Conservation (phyloP, 257 asterid species). For the Solanum etuberosum region DNA sequence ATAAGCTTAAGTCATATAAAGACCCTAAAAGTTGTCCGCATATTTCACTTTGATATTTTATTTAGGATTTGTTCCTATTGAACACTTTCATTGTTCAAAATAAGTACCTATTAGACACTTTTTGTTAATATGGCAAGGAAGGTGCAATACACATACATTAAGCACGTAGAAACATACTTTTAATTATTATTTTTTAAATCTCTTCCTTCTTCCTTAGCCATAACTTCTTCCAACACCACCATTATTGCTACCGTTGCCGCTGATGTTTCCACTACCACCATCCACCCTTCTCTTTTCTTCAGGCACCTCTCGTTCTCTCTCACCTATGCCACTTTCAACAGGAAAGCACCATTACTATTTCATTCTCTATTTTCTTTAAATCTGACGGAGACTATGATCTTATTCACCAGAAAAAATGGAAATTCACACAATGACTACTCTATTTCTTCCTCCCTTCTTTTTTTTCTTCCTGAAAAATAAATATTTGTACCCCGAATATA, state of each 20-base stretch:
- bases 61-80: neutral
- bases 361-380: neutral
- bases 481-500: too few species aligned
- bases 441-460: neutral
- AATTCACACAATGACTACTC: too few species aligned
- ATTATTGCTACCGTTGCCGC: neutral
- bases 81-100: neutral
- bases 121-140: neutral
- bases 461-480: too few species aligned
- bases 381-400: neutral
- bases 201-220: neutral
- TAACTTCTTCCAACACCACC: neutral
- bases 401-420: neutral
- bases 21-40: neutral
- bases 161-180: neutral
- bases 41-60: neutral
- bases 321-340: neutral
- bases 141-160: neutral
- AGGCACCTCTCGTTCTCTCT: neutral
- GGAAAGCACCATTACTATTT: neutral
- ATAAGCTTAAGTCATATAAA: neutral
- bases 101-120: neutral
- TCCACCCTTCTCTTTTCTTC: neutral
- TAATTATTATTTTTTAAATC: neutral
- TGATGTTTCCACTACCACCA: neutral